These are phyloP conservation scores for Russula griseocarnosa DNA, from an alignment of 768 basidiomycete species.

Conservation along the genomic window DNA sequence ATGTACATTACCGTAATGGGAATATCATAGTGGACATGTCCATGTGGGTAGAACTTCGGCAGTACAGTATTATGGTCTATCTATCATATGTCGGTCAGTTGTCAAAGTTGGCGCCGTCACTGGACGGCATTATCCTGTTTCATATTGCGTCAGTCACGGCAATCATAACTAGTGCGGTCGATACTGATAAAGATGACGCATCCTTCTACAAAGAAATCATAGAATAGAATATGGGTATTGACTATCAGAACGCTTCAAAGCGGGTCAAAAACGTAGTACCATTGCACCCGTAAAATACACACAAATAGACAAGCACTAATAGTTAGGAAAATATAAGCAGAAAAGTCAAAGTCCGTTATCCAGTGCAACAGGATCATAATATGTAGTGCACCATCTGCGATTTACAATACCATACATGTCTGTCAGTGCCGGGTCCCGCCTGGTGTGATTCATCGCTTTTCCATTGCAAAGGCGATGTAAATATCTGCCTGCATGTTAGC, in stretches of 20 bases:
- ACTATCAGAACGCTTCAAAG: background rate
- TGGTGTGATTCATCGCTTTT: constrained; percentile 47
- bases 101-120: no score
- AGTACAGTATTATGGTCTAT: no score
- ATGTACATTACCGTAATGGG: no score
- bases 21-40: no score
- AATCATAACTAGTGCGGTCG: no score
- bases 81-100: no score
- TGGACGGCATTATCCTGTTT: background rate
- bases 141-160: background rate
- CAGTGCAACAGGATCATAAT: constrained; percentile 1
- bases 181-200: background rate
- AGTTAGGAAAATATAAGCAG: constrained; percentile 7
- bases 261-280: background rate
- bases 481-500: constrained; percentile 60
- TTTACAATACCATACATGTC: constrained; percentile 14
- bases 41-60: no score
- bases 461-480: constrained; percentile 90
- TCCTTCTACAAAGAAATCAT: background rate
- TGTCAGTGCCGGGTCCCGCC: constrained; percentile 9
- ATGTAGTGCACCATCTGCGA: constrained; percentile 11
- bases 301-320: background rate
- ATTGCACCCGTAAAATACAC: constrained; percentile 9
- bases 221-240: background rate
- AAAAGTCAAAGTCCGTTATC: constrained; percentile 4